Evolutionary conservation across 805 yeast species (phyloP).

Genomic region (Hanseniaspora lachancei): DNA sequence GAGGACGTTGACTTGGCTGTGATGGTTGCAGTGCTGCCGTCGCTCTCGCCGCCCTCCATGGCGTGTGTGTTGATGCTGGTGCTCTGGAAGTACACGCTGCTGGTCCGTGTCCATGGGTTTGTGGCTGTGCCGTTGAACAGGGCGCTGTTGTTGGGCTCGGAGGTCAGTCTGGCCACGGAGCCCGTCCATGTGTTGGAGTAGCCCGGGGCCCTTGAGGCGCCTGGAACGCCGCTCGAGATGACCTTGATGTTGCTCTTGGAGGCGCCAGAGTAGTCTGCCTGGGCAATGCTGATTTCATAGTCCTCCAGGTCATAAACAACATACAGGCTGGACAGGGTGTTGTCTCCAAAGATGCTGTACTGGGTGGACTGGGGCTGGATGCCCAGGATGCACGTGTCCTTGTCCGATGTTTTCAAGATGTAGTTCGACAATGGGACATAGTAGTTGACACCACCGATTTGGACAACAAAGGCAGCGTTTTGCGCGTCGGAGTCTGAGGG

Average conservation of each 20-base stretch:
- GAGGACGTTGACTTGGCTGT: not conserved
- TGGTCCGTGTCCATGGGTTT: slow-evolving; percentile 13
- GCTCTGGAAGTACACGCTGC: slow-evolving; percentile 9
- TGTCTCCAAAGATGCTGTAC: slow-evolving; percentile 35
- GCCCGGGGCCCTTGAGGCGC: slow-evolving; percentile 33
- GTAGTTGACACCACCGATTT: slow-evolving; percentile 49
- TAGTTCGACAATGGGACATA: slow-evolving; percentile 34
- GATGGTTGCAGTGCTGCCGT: not conserved
- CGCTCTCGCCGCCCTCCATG: not conserved
- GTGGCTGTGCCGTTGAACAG: slow-evolving; percentile 18
- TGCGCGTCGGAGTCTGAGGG: slow-evolving; percentile 20
- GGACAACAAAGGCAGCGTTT: slow-evolving; percentile 26
- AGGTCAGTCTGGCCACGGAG: not conserved
- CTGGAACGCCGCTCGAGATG: slow-evolving; percentile 34
- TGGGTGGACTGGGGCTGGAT: slow-evolving; percentile 19
- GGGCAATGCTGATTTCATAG: slow-evolving; percentile 31
- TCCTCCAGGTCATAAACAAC: slow-evolving; percentile 39
- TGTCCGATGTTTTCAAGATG: slow-evolving; percentile 16
- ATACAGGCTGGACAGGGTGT: slow-evolving; percentile 38
- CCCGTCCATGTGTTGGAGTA: slow-evolving; percentile 29
- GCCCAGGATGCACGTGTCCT: slow-evolving; percentile 35
- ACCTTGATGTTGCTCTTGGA: slow-evolving; percentile 33
- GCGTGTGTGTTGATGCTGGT: slow-evolving; percentile 1
- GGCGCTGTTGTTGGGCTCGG: slow-evolving; percentile 19
- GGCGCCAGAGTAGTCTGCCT: slow-evolving; percentile 26